Base-by-base conservation (phyloP, 192 early-diverging fungal genomes). In the Umbelopsis vinacea region DNA sequence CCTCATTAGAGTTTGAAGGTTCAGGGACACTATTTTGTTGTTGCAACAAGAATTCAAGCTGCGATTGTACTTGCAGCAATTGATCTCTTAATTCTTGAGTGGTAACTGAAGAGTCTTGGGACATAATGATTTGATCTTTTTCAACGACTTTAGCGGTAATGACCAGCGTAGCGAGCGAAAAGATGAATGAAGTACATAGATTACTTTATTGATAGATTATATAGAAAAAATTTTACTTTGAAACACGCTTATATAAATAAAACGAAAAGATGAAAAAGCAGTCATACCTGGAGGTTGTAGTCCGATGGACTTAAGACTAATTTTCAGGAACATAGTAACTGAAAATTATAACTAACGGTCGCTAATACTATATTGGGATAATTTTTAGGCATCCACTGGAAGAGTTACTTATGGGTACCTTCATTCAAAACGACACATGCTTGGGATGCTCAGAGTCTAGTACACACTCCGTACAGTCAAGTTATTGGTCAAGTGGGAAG, bases 381-480 rank as follows among this genome's bases (percentile, higher is more conserved):
- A 46, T 21, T 52, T 26, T 11, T 68, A 92, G 92, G 26, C 94
- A 89, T 74, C 91, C 87, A n/a, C 70, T 93, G 12, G 82, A 85
- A 68, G 91, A 90, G 73, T 74, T 83, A 22, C 79, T 68, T 46
- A 77, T 86, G 0, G 83, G 86, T 47, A 77, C 78, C 0, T 96
- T 94, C 83, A 87, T 97, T 3, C 70, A 88, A 0, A 98, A 98
- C 69, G 83, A 91, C 67, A 87, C 89, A 0, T 45, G 80, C 15
- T 17, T 97, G 7, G 81, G 21, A 1, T 19, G 46, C 48, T 19
- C 17, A 5, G 23, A 33, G 2, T 33, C 46, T 1, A 11, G 7
- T 15, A 50, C 21, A n/a, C 8, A n/a, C 7, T n/a, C 46, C 1
- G 19, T 19, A 26, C 23, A 48, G 14, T 52, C 68, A 3, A 24